These are phyloP conservation scores for Curvularia spicifera DNA, from an alignment of 2,329 filamentous ascomycete genomes.

Conservation along the genomic window DNA sequence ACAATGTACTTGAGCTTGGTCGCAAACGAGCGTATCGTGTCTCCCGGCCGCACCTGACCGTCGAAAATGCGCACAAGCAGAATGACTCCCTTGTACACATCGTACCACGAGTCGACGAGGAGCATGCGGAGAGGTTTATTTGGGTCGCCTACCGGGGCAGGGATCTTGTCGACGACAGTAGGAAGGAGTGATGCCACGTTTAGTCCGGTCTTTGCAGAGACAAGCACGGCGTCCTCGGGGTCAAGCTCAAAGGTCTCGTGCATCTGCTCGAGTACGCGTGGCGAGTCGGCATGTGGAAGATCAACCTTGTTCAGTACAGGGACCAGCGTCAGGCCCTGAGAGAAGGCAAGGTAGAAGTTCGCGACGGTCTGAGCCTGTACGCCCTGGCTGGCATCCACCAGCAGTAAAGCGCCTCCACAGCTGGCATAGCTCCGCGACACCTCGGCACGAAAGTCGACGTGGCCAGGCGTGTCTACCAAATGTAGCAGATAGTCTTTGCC, in stretches of 20 bases:
- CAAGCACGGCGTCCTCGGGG: constrained; percentile 72
- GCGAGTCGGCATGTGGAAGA: constrained; percentile 85
- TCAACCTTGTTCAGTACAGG: constrained; percentile 98
- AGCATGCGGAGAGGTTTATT: constrained; percentile 79
- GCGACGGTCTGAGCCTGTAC: constrained; percentile 98
- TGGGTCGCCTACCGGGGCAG: constrained; percentile 76
- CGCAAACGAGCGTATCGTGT: constrained; percentile 84
- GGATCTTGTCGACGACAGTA: constrained; percentile 82
- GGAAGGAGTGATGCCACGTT: constrained; percentile 87
- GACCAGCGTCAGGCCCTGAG: constrained; percentile 83
- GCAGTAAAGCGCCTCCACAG: constrained; percentile 84
- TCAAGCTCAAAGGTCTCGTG: constrained; percentile 86
- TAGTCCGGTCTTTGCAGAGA: constrained; percentile 92
- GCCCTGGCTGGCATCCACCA: constrained; percentile 95
- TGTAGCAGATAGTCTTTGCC: constrained; percentile 92
- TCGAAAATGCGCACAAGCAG: constrained; percentile 91
- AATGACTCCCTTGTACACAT: constrained; percentile 92
- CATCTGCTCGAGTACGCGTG: constrained; percentile 85
- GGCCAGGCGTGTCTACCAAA: constrained; percentile 93
- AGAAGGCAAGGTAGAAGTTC: constrained; percentile 97
- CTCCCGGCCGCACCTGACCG: constrained; percentile 79
- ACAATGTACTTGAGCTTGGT: constrained; percentile 90
- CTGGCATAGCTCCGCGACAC: constrained; percentile 95
- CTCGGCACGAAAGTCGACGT: constrained; percentile 97
- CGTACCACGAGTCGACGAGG: constrained; percentile 98